Evolutionary conservation across 345 rosid species (phyloP).

Genomic region (Anacardium occidentale): DNA sequence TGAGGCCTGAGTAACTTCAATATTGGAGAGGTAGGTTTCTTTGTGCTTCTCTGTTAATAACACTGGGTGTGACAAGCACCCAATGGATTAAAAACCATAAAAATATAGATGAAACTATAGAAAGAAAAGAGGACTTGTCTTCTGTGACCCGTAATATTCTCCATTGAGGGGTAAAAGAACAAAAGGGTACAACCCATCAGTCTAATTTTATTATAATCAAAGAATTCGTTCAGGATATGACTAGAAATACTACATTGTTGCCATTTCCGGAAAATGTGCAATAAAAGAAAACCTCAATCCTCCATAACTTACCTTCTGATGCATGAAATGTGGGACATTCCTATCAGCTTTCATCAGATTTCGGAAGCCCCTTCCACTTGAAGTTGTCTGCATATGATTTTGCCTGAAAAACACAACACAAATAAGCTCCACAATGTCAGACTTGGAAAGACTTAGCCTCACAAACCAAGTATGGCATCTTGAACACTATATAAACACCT

Average conservation of each 20-base stretch:
- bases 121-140: too few relatives aligned
- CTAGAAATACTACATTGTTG: slow-evolving; percentile 1
- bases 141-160: too few relatives aligned
- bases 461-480: too few relatives aligned
- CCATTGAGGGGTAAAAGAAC: neutral
- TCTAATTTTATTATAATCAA: slow-evolving; percentile 19
- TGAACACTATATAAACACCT: neutral
- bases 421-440: neutral
- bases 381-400: slow-evolving; percentile 93
- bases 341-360: slow-evolving; percentile 37
- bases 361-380: slow-evolving; percentile 80
- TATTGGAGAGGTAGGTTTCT: too few relatives aligned
- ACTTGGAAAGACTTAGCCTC: neutral
- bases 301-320: slow-evolving; percentile 5
- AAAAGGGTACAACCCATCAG: neutral
- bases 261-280: slow-evolving; percentile 20
- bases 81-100: too few relatives aligned
- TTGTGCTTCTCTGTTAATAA: too few relatives aligned
- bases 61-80: too few relatives aligned
- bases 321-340: neutral
- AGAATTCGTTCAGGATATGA: neutral
- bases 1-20: too few relatives aligned
- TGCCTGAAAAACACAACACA: slow-evolving; percentile 34
- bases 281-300: slow-evolving; percentile 19
- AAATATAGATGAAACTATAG: too few relatives aligned